Evolutionary conservation across 164 flowering plant genomes (phyloP).

Genomic region (Amborella trichopoda): DNA sequence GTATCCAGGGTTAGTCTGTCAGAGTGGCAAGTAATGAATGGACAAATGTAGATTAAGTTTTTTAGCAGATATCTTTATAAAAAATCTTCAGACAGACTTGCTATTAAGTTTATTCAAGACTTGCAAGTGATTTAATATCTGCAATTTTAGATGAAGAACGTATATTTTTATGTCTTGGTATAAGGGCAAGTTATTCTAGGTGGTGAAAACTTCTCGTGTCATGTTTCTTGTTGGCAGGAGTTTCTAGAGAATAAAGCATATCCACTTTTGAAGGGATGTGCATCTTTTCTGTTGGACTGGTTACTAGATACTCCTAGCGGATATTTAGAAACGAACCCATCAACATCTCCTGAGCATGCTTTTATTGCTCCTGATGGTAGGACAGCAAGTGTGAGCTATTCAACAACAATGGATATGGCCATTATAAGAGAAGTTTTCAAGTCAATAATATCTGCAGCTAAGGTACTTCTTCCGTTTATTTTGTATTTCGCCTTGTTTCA

Average conservation of each 20-base stretch:
- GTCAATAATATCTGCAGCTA: conserved; percentile 59
- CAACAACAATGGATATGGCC: conserved; percentile 90
- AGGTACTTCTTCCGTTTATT: conserved; percentile 40
- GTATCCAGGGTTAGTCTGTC: no score
- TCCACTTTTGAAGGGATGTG: conserved; percentile 74
- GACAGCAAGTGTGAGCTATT: conserved; percentile 86
- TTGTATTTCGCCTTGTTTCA: background rate
- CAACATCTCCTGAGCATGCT: conserved; percentile 91
- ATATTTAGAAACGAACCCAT: conserved; percentile 78
- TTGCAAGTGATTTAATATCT: no score
- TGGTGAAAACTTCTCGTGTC: no score
- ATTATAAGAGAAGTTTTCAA: conserved; percentile 77
- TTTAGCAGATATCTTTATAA: no score
- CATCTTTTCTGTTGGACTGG: conserved; percentile 82
- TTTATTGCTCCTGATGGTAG: conserved; percentile 84
- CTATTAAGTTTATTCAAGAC: no score
- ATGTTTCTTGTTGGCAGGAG: conserved; percentile 7
- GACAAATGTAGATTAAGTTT: no score
- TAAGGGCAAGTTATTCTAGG: no score
- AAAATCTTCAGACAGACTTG: no score
- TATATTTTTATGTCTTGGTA: no score
- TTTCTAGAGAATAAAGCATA: conserved; percentile 72
- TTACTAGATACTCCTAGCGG: conserved; percentile 66
- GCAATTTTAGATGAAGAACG: no score
- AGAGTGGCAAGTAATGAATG: no score